phyloP scores from a whole-genome alignment of 2,329 filamentous ascomycete genomes.

The Aspergillus brunneoviolaceus region DNA sequence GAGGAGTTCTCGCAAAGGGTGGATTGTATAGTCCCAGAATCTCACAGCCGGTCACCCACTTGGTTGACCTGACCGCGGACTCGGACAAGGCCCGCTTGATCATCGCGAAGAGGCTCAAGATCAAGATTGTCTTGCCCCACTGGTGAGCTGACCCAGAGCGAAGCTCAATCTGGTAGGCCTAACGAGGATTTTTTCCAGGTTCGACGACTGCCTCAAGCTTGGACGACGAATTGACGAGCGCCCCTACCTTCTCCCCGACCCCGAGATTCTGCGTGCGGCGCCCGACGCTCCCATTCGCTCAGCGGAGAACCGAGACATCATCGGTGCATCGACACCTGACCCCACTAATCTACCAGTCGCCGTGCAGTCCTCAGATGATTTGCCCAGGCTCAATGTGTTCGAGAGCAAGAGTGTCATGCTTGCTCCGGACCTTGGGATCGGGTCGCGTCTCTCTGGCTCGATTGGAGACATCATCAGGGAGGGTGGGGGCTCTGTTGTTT shows the following conservation, averaged over 20 bases:
- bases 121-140: constrained; percentile 87
- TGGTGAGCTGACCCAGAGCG: constrained; percentile 57
- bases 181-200: constrained; percentile 55
- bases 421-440: constrained; percentile 70
- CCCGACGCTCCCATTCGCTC: constrained; percentile 58
- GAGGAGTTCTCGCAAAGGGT: constrained; percentile 84
- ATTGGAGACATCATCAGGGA: constrained; percentile 68
- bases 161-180: constrained; percentile 18
- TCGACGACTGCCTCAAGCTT: constrained; percentile 92
- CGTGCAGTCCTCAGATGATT: constrained; percentile 27
- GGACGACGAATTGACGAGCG: constrained; percentile 86
- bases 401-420: constrained; percentile 75
- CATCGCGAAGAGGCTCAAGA: constrained; percentile 63
- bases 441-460: constrained; percentile 63
- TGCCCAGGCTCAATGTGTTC: constrained; percentile 69
- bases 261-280: constrained; percentile 69
- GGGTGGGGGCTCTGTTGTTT: constrained; percentile 69
- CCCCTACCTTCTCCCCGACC: constrained; percentile 82
- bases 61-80: constrained; percentile 77
- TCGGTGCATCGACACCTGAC: constrained; percentile 63
- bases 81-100: constrained; percentile 64
- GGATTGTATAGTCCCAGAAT: constrained; percentile 74
- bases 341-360: constrained; percentile 42
- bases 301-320: constrained; percentile 60
- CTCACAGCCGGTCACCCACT: constrained; percentile 76